A percentile compares a stretch with the other conserved stretches of the same genome.
Evolutionary conservation across 2,329 filamentous ascomycete species (phyloP).

Genomic region (Trichoderma pleuroti): DNA sequence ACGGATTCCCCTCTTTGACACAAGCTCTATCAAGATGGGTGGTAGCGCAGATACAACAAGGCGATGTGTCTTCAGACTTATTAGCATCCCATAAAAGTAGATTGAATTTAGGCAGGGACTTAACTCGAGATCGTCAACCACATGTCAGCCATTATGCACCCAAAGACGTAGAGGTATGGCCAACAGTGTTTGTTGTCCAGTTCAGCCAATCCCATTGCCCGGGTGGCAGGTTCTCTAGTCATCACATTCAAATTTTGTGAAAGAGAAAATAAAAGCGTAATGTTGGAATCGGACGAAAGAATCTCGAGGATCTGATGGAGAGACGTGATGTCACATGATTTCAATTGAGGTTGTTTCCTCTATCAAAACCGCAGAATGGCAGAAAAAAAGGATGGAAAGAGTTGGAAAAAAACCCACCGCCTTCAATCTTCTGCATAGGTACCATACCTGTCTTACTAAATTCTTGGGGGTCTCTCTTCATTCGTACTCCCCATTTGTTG

Average conservation of each 20-base stretch:
- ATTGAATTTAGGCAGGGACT: background rate
- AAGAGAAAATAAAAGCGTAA: background rate
- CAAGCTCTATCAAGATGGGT: background rate
- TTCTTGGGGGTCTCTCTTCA: background rate
- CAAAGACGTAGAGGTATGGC: background rate
- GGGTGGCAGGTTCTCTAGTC: background rate
- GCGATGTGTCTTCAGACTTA: background rate
- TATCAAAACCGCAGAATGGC: background rate
- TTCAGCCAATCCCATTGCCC: background rate
- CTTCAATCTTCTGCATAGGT: background rate
- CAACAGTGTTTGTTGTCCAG: background rate
- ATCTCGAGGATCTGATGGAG: background rate
- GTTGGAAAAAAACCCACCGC: background rate
- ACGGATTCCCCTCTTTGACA: background rate
- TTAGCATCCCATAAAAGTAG: background rate
- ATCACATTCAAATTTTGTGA: background rate
- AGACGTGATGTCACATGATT: conserved; percentile 3
- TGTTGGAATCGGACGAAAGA: background rate
- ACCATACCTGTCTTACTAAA: background rate
- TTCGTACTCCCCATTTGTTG: background rate
- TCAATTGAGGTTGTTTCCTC: background rate
- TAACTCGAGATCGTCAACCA: background rate
- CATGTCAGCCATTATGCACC: too few species aligned
- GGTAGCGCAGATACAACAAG: background rate
- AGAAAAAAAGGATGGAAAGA: background rate